Base-by-base conservation (phyloP, 805 yeast species). In the Sungouiella blattae region DNA sequence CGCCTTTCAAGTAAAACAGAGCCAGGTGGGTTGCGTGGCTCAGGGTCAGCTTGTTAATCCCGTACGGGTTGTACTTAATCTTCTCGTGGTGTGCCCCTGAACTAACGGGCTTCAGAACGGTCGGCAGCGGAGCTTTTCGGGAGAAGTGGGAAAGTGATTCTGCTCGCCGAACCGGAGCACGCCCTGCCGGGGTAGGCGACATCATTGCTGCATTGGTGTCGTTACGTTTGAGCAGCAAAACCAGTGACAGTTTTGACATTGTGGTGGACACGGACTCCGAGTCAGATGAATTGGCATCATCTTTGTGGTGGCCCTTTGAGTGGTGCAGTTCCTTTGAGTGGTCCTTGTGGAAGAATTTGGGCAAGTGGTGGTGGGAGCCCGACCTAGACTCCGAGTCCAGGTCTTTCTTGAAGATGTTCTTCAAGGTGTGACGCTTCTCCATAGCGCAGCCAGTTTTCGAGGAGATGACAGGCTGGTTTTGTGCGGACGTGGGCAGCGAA, bases 11-110 rank as follows among this genome's bases (percentile, higher is more conserved):
- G 47, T 50, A 49, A 46, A 44, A 43, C 39, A 53, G 43, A 29
- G 62, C 39, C 47, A 43, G 47, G 40, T 49, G 55, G 26, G 53
- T 53, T 18, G 40, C 33, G 28, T 52, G 52, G 35, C 42, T 53
- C 34, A 49, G 34, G 18, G 45, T 34, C 39, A 41, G 44, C 43
- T 61, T 67, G 41, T 65, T 71, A 25, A 73, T 40, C 1, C 87
- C 87, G 52, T 77, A 81, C 1, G 87, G 87, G 47, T 80, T 80
- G 56, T 80, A 81, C 28, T 71, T 73, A 50, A 78, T 65, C 39
- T 74, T 77, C 15, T 64, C 69, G 17, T 48, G 60, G 33, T 18
- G 5, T 22, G 37, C 31, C 29, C 34, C 23, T 23, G 37, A 33
- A 22, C 43, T 42, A 35, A 26, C 33, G 41, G 47, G 35, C 32